A percentile compares a stretch with the other conserved stretches of the same genome.
Evolutionary conservation across 192 early-diverging fungal genomes (phyloP).

Genomic region (Linnemannia hyalina): DNA sequence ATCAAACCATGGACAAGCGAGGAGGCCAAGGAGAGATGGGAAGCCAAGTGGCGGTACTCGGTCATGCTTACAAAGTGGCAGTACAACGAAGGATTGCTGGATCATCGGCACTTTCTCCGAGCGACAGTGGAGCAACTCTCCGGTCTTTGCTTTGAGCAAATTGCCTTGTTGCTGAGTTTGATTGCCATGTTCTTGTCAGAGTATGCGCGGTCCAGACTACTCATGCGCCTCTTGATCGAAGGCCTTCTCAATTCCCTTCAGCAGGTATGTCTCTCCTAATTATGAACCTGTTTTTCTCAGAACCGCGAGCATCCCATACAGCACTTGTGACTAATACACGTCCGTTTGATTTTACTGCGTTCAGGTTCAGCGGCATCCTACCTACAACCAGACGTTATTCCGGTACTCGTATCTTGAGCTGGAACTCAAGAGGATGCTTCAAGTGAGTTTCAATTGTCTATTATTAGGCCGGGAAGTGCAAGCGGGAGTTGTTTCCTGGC

Average conservation of each 20-base stretch:
- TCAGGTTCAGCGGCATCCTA: constrained; percentile 43
- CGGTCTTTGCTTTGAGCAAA: constrained; percentile 55
- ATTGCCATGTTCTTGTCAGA: constrained; percentile 67
- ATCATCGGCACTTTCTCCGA: constrained; percentile 66
- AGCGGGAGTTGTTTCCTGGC: too few species aligned
- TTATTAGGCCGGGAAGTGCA: neutral
- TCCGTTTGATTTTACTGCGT: neutral
- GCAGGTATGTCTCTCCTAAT: constrained; percentile 50
- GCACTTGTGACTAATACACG: neutral
- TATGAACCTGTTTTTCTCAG: neutral
- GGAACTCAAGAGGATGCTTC: constrained; percentile 64
- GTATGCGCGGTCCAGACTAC: constrained; percentile 63
- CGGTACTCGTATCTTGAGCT: constrained; percentile 59
- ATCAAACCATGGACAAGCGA: constrained; percentile 61
- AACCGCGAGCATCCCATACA: neutral
- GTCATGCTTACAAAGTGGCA: constrained; percentile 69
- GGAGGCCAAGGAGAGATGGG: constrained; percentile 60
- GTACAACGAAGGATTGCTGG: constrained; percentile 66
- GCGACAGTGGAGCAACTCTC: constrained; percentile 58
- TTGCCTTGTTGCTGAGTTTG: constrained; percentile 58
- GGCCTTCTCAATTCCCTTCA: constrained; percentile 61
- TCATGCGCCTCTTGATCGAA: constrained; percentile 69
- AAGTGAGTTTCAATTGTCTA: constrained; percentile 34
- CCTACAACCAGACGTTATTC: constrained; percentile 37
- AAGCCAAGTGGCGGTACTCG: constrained; percentile 61